phyloP scores from a whole-genome alignment of 768 basidiomycete genomes.

The Termitomyces sp. region DNA sequence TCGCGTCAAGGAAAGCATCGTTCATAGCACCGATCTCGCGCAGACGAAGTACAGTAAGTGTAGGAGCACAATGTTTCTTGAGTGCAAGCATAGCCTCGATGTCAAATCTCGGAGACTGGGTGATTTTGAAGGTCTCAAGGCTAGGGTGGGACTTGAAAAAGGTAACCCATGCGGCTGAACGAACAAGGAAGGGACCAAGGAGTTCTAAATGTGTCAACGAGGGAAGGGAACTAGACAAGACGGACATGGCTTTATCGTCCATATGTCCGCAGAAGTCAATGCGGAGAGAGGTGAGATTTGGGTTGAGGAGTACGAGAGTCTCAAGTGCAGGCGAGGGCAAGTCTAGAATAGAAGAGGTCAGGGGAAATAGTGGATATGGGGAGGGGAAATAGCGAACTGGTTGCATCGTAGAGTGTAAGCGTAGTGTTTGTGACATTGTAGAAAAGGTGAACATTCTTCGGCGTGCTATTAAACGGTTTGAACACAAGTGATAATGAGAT shows the following conservation, averaged over 20 bases:
- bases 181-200: slow-evolving; percentile 84
- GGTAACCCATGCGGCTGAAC: slow-evolving; percentile 60
- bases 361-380: not conserved
- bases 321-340: slow-evolving; percentile 62
- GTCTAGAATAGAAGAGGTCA: slow-evolving; percentile 33
- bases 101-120: slow-evolving; percentile 84
- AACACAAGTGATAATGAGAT: slow-evolving; percentile 1
- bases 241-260: slow-evolving; percentile 49
- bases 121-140: slow-evolving; percentile 72
- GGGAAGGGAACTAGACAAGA: slow-evolving; percentile 60
- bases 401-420: slow-evolving; percentile 82
- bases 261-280: slow-evolving; percentile 87
- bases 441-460: slow-evolving; percentile 79
- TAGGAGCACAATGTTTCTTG: slow-evolving; percentile 38
- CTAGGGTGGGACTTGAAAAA: slow-evolving; percentile 65
- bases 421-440: slow-evolving; percentile 65
- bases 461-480: slow-evolving; percentile 41
- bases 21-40: slow-evolving; percentile 70
- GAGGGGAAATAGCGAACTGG: slow-evolving; percentile 49
- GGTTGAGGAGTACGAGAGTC: slow-evolving; percentile 76
- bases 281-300: slow-evolving; percentile 71
- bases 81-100: slow-evolving; percentile 57
- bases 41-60: slow-evolving; percentile 67
- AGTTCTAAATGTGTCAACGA: slow-evolving; percentile 70
- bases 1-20: slow-evolving; percentile 54